A percentile compares a stretch with the other conserved stretches of the same genome.
Conservation (phyloP, 176 grass and related monocot species). For the Carex kokanica region DNA sequence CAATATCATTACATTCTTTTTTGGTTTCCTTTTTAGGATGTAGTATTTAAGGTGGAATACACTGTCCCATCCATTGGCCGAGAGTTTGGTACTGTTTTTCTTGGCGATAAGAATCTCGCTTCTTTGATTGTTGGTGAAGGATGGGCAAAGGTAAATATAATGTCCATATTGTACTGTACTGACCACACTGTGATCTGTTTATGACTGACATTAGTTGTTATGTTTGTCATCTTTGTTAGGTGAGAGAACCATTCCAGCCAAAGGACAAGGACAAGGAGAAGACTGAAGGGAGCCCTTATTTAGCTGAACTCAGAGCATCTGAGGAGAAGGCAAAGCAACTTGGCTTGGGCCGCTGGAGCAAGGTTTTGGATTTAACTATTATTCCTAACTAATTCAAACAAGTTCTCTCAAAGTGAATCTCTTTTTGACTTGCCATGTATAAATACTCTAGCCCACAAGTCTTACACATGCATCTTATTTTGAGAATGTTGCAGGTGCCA, state of each 20-base stretch:
- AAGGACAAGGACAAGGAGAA: conserved; percentile 76
- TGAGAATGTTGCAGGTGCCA: conserved; percentile 46
- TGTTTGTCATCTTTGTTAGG: conserved; percentile 13
- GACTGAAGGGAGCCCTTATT: conserved; percentile 57
- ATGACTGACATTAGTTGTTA: not conserved
- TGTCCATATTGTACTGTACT: not conserved
- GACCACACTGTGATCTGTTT: conserved; percentile 26
- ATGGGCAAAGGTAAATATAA: conserved; percentile 73
- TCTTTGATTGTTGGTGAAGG: conserved; percentile 69
- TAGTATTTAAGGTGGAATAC: conserved; percentile 89
- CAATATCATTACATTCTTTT: not conserved
- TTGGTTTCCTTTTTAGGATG: conserved; percentile 51
- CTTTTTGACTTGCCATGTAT: not conserved
- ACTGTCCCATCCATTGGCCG: conserved; percentile 76
- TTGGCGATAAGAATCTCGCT: conserved; percentile 81
- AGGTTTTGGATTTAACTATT: conserved; percentile 40
- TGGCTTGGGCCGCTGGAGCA: conserved; percentile 90
- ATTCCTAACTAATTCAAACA: not conserved
- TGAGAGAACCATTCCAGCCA: conserved; percentile 41
- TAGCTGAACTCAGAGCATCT: conserved; percentile 56
- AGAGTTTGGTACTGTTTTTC: conserved; percentile 92
- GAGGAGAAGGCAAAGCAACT: conserved; percentile 92
- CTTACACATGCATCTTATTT: conserved; percentile 28
- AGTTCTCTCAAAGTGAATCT: not conserved
- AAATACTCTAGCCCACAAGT: not conserved